Evolutionary conservation across 805 yeast genomes (phyloP).

Genomic region (Ogataea allantospora): DNA sequence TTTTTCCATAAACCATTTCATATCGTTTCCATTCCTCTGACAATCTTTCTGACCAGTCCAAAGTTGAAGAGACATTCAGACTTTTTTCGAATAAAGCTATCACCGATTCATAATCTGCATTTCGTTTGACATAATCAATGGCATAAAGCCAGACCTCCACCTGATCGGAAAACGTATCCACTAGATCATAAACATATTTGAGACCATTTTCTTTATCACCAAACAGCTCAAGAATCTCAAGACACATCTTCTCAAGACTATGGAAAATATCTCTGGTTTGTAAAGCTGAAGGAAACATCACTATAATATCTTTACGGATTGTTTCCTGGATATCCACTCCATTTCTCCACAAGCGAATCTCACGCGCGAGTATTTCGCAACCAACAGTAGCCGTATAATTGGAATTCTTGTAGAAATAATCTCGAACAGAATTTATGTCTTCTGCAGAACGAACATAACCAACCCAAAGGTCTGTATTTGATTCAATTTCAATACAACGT

Average conservation of each 20-base stretch:
- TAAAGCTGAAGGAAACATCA: constrained; percentile 31
- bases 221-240: constrained; percentile 34
- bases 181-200: constrained; percentile 4
- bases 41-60: constrained; percentile 54
- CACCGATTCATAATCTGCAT: constrained; percentile 29
- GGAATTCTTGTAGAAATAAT: background rate
- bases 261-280: constrained; percentile 38
- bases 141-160: constrained; percentile 49
- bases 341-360: constrained; percentile 10
- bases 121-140: constrained; percentile 38
- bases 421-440: constrained; percentile 1
- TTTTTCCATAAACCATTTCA: constrained; percentile 36
- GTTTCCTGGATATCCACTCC: constrained; percentile 1
- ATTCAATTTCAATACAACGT: constrained; percentile 1
- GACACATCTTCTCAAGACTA: constrained; percentile 42
- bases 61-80: constrained; percentile 19
- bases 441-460: constrained; percentile 1
- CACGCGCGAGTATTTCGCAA: constrained; percentile 8
- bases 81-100: constrained; percentile 35
- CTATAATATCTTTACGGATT: constrained; percentile 24
- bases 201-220: constrained; percentile 33
- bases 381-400: background rate
- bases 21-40: constrained; percentile 43
- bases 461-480: constrained; percentile 3
- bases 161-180: constrained; percentile 28